Base-by-base conservation (phyloP, 2,329 filamentous ascomycete species). In the Xylaria sp. region DNA sequence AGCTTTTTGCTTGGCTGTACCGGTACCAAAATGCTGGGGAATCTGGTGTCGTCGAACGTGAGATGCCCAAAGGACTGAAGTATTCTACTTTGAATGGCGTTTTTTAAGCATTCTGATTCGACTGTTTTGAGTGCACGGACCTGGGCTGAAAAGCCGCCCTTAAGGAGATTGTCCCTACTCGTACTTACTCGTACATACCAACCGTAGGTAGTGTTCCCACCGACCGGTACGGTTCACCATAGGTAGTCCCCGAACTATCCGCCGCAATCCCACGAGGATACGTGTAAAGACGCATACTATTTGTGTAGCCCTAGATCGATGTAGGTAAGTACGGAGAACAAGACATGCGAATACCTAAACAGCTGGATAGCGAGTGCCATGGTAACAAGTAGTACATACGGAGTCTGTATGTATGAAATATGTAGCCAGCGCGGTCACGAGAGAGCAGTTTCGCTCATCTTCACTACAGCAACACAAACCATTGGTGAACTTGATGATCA, bases 331-430 rank as follows among this genome's bases (percentile, higher is more conserved):
- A 13, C 37, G 37, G 11, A 13, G 37, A 30, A 30, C 37, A 16
- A 46, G n/a, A 6, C 13, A 46, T n/a, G 16, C 16, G 16, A 16
- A 16, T 16, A 16, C 16, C 16, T 16, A 46, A 46, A 46, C 42
- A 46, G 23, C 13, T n/a, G 42, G 59, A 19, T 61, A 61, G 56
- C 57, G 61, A 63, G 57, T 61, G 56, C 57, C 48, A 61, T 55
- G 48, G 44, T 50, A 56, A n/a, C 42, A 48, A 55, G 44, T n/a
- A 6, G 42, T 55, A 48, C 49, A 54, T 57, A 8, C 19, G 37
- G 19, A 46, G 44, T 58, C 62, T 9, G 37, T 13, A 42, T 42
- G 37, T 56, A 59, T 58, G 59, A 62, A 52, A 53, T 50, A 23
- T 53, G 54, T 23, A 52, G 50, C 23, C 19, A 52, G 35, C 18